phyloP scores from a whole-genome alignment of 495 filamentous ascomycete species.

The Penicillium crystallinum region DNA sequence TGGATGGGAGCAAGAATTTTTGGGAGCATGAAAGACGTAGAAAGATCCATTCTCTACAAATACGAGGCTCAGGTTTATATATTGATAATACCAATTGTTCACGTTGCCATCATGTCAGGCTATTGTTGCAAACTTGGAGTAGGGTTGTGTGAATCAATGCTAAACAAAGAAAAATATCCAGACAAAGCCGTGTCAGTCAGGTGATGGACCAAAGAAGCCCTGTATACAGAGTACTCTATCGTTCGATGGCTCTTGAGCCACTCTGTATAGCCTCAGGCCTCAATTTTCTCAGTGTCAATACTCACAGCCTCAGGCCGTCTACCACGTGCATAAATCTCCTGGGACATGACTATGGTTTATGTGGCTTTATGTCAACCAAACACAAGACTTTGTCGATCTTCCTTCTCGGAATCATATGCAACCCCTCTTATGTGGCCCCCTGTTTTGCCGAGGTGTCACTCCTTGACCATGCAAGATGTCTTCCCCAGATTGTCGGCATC shows the following conservation, averaged over 20 bases:
- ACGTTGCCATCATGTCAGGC: not conserved
- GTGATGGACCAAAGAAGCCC: not conserved
- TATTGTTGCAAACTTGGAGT: too few relatives aligned
- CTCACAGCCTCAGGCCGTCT: too few relatives aligned
- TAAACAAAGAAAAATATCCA: not conserved
- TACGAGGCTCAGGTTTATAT: not conserved
- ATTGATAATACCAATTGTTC: not conserved
- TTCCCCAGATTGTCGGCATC: not conserved
- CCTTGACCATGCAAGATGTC: not conserved
- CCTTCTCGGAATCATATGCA: slow-evolving; percentile 3
- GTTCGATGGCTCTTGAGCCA: not conserved
- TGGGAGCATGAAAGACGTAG: not conserved
- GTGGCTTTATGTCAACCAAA: not conserved
- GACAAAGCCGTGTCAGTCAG: not conserved
- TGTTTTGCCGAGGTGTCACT: slow-evolving; percentile 1
- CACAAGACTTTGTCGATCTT: not conserved
- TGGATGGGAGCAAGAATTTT: not conserved
- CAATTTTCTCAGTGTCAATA: too few relatives aligned
- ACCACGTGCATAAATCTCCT: too few relatives aligned
- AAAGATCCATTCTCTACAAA: not conserved
- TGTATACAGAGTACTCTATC: too few relatives aligned
- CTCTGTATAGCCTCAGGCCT: not conserved
- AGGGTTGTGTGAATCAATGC: not conserved
- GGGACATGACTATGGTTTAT: not conserved
- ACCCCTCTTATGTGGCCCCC: not conserved